Evolutionary conservation across 257 asterid genomes (phyloP), one percentile per base, ranked within the genome.

Genomic region (Gentiana dahurica): DNA sequence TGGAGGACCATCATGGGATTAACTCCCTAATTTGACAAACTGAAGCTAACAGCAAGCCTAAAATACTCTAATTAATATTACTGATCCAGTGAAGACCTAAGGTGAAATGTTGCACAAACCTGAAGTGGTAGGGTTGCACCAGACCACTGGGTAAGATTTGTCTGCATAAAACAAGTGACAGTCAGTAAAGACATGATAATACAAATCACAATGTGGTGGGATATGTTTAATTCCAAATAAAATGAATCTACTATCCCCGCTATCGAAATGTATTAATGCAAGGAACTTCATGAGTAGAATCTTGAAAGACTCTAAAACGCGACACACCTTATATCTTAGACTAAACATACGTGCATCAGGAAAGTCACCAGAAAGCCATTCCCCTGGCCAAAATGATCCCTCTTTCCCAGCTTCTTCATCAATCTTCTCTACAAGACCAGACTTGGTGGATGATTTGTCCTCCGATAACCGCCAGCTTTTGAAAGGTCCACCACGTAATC

Each of bases 301-400:
- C 38, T 32, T 38, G 4, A 63, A 32, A n/a, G 59, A 35, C 13
- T 41, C 46, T 41, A 5, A 41, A 7, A 2, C 46, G 24, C 58
- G 62, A 61, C 66, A 43, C 61, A 87, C 98, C 99, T 83, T 92
- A 83, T 92, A 92, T 73, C 76, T 85, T 69, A 92, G 80, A 75
- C 89, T 92, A 77, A 88, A 88, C 69, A 88, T 68, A 52, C 99
- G 95, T 9, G 99, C 99, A 72, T 78, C 78, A 68, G 99, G 95
- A 61, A 85, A 88, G 75, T 92, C 99, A 71, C 79, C 81, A 58
- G 94, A 76, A 69, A 92, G 95, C 99, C 99, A 92, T 70, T 88
- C 97, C 62, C 87, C 95, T 15, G 99, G 99, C 99, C 99, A 92
- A 63, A 92, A 88, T 57, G 99, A 83, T 73, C 99, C 99, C 58